Base-by-base conservation (phyloP, 2,329 filamentous ascomycete genomes). In the Botryotinia calthae region DNA sequence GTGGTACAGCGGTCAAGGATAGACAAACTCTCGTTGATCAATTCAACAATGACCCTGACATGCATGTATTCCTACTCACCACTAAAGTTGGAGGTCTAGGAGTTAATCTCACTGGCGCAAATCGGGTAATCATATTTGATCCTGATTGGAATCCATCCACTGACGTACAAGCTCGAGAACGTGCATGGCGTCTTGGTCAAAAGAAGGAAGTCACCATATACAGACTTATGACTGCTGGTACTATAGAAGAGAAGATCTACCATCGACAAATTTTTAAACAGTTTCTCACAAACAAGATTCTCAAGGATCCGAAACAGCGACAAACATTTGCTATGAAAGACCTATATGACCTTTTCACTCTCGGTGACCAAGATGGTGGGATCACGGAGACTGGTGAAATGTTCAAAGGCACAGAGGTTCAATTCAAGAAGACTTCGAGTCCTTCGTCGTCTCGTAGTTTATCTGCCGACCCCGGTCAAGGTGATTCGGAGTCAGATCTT, bases 61-160 rank as follows among this genome's bases (percentile, higher is more conserved):
- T 98, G 9, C 90, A 98, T 78, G 89, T 99, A 0, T 99, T 99
- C 79, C 85, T 99, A 2, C 87, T 99, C 71, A 98, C 96, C 0
- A 99, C 97, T 0, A 97, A 97, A 80, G 97, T 98, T 28, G 96
- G 96, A 63, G 96, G 96, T 0, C 85, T 99, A 22, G 96, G 96
- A 9, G 92, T 97, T 64, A 99, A 99, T 77, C 85, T 99, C 34
- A 99, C 96, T 0, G 96, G 96, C 12, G 96, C 96, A 8, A 93
- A 97, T 80, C 90, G 96, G 48, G 95, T 99, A 76, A 97, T 99
- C 80, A 98, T 99, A 71, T 99, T 96, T 80, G 97, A 99, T 79
- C 97, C 96, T 0, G 96, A 99, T 81, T 99, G 96, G 96, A 98
- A 98, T 79, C 96, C 95, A 2, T 98, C 95, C 0, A 98, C 95